Conservation (phyloP, 202 grass and related monocot species). For the Bolboschoenoplectus hybrid region DNA sequence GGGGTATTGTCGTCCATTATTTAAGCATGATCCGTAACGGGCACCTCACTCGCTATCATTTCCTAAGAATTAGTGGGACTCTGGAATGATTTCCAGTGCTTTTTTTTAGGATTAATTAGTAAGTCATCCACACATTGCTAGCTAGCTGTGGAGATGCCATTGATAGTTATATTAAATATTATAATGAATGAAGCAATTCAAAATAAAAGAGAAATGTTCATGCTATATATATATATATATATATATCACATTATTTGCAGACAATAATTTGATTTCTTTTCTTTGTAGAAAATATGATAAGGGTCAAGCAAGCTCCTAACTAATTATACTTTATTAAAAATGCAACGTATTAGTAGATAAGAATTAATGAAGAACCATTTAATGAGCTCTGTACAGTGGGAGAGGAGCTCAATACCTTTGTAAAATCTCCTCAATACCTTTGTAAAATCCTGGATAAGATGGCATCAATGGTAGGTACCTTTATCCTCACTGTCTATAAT, state of each 20-base stretch:
- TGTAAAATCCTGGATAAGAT: no score
- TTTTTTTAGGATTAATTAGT: background rate
- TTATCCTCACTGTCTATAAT: no score
- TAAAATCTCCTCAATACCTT: no score
- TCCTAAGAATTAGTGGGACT: background rate
- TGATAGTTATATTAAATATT: background rate
- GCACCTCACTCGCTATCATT: background rate
- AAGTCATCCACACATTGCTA: background rate
- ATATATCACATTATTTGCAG: no score
- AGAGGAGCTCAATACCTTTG: background rate
- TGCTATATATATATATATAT: no score
- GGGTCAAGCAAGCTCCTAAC: no score
- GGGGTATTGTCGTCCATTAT: slow-evolving; percentile 18
- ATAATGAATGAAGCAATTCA: background rate
- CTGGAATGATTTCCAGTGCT: background rate
- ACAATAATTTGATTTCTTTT: no score
- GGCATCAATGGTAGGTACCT: no score
- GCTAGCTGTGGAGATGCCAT: background rate
- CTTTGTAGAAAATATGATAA: no score
- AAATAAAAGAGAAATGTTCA: background rate
- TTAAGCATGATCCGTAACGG: background rate
- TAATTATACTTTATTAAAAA: no score
- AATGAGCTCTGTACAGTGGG: background rate
- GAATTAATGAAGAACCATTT: background rate
- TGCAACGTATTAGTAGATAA: no score